Conservation (phyloP, 1,284 basidiomycete genomes). For the Austropuccinia psidii region DNA sequence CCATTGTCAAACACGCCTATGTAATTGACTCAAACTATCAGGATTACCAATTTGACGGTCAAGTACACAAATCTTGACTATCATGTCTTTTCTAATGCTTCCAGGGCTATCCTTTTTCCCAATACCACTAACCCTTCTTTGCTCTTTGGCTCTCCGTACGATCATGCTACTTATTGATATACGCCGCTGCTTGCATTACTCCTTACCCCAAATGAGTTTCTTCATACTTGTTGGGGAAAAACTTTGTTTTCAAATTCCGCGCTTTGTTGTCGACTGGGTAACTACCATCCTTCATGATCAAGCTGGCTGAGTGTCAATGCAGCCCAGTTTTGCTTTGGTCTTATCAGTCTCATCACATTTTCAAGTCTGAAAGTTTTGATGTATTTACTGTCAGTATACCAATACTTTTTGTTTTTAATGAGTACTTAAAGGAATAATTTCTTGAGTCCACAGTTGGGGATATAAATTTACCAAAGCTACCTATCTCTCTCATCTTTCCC, state of each 20-base stretch:
- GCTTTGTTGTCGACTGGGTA: conserved; percentile 48
- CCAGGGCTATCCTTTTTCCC: conserved; percentile 56
- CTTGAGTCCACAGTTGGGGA: conserved; percentile 64
- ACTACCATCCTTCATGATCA: background rate
- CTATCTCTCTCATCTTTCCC: conserved; percentile 81
- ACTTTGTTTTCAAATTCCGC: conserved; percentile 72
- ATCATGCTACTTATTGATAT: conserved; percentile 88
- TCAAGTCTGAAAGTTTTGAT: conserved; percentile 58
- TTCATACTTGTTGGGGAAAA: conserved; percentile 80
- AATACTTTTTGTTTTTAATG: background rate
- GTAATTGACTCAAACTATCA: conserved; percentile 82
- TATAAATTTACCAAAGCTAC: conserved; percentile 77
- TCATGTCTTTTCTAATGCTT: conserved; percentile 85
- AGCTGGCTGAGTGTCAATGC: conserved; percentile 50
- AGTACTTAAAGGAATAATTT: conserved; percentile 22
- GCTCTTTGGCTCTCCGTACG: conserved; percentile 64
- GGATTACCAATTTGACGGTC: conserved; percentile 65
- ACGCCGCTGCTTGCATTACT: conserved; percentile 82
- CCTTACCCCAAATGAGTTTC: conserved; percentile 67
- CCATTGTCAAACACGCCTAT: too few relatives aligned
- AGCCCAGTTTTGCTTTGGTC: conserved; percentile 60
- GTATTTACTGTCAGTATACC: conserved; percentile 63
- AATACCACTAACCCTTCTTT: conserved; percentile 37
- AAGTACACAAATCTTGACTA: conserved; percentile 99
- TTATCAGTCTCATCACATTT: conserved; percentile 64